A percentile compares a stretch with the other conserved stretches of the same genome.
These are phyloP conservation scores for Candida pseudofarinosa DNA, from an alignment of 805 yeast species.

Conservation along the genomic window DNA sequence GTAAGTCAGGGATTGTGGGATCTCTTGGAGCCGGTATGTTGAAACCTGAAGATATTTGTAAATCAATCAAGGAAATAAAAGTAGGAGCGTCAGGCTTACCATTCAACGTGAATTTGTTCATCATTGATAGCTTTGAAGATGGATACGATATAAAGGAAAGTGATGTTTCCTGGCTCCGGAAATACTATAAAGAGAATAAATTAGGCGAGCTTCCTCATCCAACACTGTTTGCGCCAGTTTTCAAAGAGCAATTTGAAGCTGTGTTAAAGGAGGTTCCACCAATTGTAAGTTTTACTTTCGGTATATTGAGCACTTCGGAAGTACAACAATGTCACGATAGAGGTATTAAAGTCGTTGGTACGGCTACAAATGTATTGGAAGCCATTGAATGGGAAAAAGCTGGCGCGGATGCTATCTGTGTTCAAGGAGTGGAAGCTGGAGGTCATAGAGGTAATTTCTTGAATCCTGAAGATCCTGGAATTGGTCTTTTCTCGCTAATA, in stretches of 20 bases:
- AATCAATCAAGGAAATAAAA: conserved; percentile 12
- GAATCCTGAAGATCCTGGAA: conserved; percentile 21
- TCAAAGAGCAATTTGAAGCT: conserved; percentile 7
- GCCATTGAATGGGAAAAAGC: conserved; percentile 24
- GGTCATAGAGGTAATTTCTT: conserved; percentile 57
- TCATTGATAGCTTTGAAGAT: conserved; percentile 28
- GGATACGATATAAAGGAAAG: conserved; percentile 2
- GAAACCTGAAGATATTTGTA: conserved; percentile 16
- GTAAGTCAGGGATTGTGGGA: conserved; percentile 46
- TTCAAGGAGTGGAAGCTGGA: conserved; percentile 64
- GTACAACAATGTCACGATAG: conserved; percentile 28
- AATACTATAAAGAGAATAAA: conserved; percentile 26
- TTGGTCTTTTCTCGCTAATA: conserved; percentile 26
- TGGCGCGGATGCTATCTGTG: conserved; percentile 46
- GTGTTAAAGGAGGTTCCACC: conserved; percentile 32
- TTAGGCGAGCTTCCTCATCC: conserved; percentile 21
- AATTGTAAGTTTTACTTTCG: conserved; percentile 53
- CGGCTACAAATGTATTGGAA: conserved; percentile 46
- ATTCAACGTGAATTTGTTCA: conserved; percentile 47
- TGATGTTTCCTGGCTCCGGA: conserved; percentile 10
- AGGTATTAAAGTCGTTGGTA: conserved; percentile 42
- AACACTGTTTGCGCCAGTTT: conserved; percentile 2
- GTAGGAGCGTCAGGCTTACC: conserved; percentile 7
- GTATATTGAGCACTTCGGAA: conserved; percentile 33
- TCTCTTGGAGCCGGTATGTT: conserved; percentile 23